A percentile compares a stretch with the other conserved stretches of the same genome.
Conservation (phyloP, 768 basidiomycete species). For the Suillus subalutaceus region DNA sequence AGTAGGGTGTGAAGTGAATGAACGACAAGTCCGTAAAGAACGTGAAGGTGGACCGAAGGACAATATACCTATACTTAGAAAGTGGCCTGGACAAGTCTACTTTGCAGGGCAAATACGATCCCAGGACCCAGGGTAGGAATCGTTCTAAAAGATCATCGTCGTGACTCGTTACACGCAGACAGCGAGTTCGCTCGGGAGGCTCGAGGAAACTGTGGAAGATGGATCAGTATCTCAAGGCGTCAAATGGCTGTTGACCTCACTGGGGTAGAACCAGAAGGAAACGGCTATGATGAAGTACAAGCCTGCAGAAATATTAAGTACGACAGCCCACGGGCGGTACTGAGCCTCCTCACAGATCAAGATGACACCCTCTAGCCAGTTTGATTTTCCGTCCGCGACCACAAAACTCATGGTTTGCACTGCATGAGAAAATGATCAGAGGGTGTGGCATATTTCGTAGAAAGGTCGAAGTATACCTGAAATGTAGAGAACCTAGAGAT, state of each 20-base stretch:
- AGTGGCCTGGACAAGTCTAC: background rate
- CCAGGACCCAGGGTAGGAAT: background rate
- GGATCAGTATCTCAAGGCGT: background rate
- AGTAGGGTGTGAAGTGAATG: background rate
- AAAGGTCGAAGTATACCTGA: slow-evolving; percentile 36
- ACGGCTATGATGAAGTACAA: slow-evolving; percentile 74
- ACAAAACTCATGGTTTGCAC: slow-evolving; percentile 86
- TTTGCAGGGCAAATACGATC: background rate
- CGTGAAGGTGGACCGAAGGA: background rate
- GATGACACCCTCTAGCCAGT: slow-evolving; percentile 82
- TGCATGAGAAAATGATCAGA: slow-evolving; percentile 28
- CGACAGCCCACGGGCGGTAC: background rate
- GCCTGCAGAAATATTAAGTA: slow-evolving; percentile 38
- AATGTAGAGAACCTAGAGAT: slow-evolving; percentile 37
- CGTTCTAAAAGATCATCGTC: background rate
- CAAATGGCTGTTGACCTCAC: slow-evolving; percentile 17
- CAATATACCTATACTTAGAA: background rate
- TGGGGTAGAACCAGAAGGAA: slow-evolving; percentile 66
- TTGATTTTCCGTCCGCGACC: slow-evolving; percentile 79
- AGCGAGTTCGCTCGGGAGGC: slow-evolving; percentile 24
- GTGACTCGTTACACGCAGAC: slow-evolving; percentile 13
- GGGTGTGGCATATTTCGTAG: slow-evolving; percentile 20
- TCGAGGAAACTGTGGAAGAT: background rate
- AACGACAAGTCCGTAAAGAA: background rate
- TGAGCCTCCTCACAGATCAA: slow-evolving; percentile 59